A percentile compares a stretch with the other conserved stretches of the same genome.
phyloP scores from a whole-genome alignment of 306 rosid genomes.

The Sicyos edulis region DNA sequence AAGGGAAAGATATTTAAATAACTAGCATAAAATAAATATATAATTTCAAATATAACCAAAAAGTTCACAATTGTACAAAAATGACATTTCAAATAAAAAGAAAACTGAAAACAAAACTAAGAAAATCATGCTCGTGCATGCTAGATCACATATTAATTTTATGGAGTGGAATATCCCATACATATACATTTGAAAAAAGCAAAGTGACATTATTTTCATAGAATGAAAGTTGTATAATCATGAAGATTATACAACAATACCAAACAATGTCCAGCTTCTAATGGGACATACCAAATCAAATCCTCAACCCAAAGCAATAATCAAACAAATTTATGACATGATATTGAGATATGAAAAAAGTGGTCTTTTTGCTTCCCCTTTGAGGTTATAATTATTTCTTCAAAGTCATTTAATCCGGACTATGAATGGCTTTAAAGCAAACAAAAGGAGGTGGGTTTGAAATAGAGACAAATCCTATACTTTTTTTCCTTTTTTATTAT shows the following conservation, averaged over 20 bases:
- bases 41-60: too few relatives aligned
- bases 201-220: neutral
- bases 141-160: too few relatives aligned
- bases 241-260: neutral
- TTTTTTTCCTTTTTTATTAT: neutral
- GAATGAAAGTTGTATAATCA: neutral
- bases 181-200: neutral
- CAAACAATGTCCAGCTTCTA: neutral
- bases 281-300: constrained; percentile 1
- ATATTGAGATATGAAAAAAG: neutral
- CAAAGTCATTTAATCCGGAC: neutral
- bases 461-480: neutral
- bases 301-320: constrained; percentile 1
- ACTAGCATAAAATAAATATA: too few relatives aligned
- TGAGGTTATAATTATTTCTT: neutral
- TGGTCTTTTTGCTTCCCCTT: neutral
- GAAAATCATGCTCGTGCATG: too few relatives aligned
- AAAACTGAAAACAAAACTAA: too few relatives aligned
- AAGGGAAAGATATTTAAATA: too few relatives aligned
- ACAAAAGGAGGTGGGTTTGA: neutral
- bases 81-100: too few relatives aligned
- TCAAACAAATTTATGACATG: neutral
- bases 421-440: constrained; percentile 17
- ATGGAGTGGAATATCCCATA: too few relatives aligned
- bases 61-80: too few relatives aligned